Conservation (phyloP, 2,329 filamentous ascomycete species). For the Cercospora zeina region DNA sequence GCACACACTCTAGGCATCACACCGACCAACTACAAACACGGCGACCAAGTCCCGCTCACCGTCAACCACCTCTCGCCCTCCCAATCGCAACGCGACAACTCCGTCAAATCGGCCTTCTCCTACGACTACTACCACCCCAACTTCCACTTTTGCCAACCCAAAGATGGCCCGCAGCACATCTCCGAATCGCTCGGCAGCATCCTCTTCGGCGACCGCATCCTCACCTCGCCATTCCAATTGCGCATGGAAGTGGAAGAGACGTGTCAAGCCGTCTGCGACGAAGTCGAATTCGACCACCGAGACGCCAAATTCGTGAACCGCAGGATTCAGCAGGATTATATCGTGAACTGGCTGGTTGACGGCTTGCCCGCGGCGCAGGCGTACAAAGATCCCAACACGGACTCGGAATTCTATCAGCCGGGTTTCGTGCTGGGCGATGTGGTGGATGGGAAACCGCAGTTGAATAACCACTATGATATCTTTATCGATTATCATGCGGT, state of each 20-base stretch:
- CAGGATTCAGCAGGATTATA: slow-evolving; percentile 81
- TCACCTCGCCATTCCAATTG: slow-evolving; percentile 90
- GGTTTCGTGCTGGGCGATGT: slow-evolving; percentile 73
- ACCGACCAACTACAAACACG: slow-evolving; percentile 82
- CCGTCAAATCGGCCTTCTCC: slow-evolving; percentile 86
- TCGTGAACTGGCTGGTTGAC: slow-evolving; percentile 93
- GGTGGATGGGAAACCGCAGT: slow-evolving; percentile 57
- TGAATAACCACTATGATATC: slow-evolving; percentile 98
- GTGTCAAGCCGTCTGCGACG: slow-evolving; percentile 76
- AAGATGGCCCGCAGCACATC: slow-evolving; percentile 73
- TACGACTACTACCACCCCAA: slow-evolving; percentile 92
- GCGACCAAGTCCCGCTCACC: slow-evolving; percentile 78
- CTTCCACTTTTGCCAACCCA: slow-evolving; percentile 85
- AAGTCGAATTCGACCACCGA: slow-evolving; percentile 63
- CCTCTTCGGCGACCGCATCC: slow-evolving; percentile 93
- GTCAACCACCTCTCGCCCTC: slow-evolving; percentile 93
- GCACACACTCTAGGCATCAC: slow-evolving; percentile 58
- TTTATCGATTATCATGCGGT: slow-evolving; percentile 88
- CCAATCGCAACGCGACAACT: slow-evolving; percentile 71
- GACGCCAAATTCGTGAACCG: slow-evolving; percentile 78
- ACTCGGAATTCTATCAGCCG: slow-evolving; percentile 81
- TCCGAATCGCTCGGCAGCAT: slow-evolving; percentile 94
- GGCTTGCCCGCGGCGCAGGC: slow-evolving; percentile 87
- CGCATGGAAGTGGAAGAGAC: slow-evolving; percentile 83
- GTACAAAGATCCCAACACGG: slow-evolving; percentile 72